phyloP scores from a whole-genome alignment of 2,329 filamentous ascomycete species.

The Ramularia collo-cygni region DNA sequence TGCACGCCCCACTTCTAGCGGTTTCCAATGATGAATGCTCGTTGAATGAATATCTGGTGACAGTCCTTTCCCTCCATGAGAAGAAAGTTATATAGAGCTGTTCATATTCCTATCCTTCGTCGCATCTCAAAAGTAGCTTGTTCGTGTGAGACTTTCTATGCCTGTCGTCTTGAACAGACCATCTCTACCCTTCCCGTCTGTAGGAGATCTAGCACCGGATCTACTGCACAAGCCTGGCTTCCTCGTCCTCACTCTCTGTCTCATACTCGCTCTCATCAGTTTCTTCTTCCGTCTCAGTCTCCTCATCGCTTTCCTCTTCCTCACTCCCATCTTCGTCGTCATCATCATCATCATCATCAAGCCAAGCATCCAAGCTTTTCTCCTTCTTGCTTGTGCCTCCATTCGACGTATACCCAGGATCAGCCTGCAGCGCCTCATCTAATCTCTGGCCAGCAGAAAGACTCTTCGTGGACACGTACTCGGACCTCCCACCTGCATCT shows the following conservation, averaged over 20 bases:
- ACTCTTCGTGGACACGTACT: slow-evolving; percentile 28
- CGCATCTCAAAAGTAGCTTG: too few species aligned
- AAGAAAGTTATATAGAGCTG: too few species aligned
- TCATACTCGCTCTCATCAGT: slow-evolving; percentile 34
- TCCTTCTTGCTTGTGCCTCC: slow-evolving; percentile 45
- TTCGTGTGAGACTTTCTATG: too few species aligned
- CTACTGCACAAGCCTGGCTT: slow-evolving; percentile 17
- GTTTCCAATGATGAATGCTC: too few species aligned
- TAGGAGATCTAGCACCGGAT: too few species aligned
- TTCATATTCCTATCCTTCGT: too few species aligned
- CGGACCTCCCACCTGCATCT: slow-evolving; percentile 25
- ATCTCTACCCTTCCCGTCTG: too few species aligned
- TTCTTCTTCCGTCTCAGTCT: slow-evolving; percentile 48
- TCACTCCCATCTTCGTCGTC: slow-evolving; percentile 47
- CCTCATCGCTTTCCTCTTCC: slow-evolving; percentile 41
- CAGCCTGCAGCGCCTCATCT: slow-evolving; percentile 49
- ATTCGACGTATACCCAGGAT: slow-evolving; percentile 44
- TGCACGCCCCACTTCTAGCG: too few species aligned
- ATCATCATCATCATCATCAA: slow-evolving; percentile 62
- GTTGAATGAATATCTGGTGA: too few species aligned
- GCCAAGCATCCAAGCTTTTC: slow-evolving; percentile 89
- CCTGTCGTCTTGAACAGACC: too few species aligned
- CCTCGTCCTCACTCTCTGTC: slow-evolving; percentile 37
- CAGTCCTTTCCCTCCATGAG: too few species aligned
- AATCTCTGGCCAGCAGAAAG: slow-evolving; percentile 58